Evolutionary conservation across 2,329 filamentous ascomycete genomes (phyloP), one percentile per base, ranked within the genome.

Genomic region (Falciphora oryzae): DNA sequence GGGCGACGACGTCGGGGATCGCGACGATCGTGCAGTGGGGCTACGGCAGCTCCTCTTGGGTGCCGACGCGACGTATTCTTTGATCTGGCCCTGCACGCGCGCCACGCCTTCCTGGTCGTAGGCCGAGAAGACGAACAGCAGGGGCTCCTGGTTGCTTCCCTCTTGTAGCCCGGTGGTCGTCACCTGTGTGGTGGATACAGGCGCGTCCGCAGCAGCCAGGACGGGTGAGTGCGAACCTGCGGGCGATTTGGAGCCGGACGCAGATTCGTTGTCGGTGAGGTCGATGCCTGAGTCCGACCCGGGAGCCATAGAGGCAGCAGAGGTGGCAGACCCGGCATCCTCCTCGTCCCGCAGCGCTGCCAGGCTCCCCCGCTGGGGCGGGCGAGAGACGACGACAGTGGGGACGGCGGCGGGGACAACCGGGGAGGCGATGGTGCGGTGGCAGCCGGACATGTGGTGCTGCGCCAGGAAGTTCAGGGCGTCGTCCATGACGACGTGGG

Each of bases 51-150:
- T 58, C 57, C 57, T 58, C 18, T 28, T 58, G 27, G 57, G 57
- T 28, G 57, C 18, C 2, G 44, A 53, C 22, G 27, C 27, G 22
- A 63, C 3, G 38, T 63, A 63, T 7, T 57, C 32, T 11, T 5
- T 31, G 27, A 63, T 22, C 25, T 59, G 31, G 29, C 28, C 28
- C n/a, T 25, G n/a, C 13, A 63, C 53, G 28, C 62, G 62, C 29
- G 62, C 32, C 11, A 63, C 53, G 35, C 62, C 62, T 27, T 63
- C 50, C 61, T 69, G 65, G 62, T 69, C 68, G 10, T 63, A 59
- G 1, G 67, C 65, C 5, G 65, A 65, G 22, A 69, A 63, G 1
- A 76, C 74, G 66, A 80, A 83, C 14, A 79, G 69, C 66, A 74
- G 77, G 31, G 70, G 68, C 7, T 66, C 68, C 25, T 18, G 61